These are phyloP conservation scores for Euphrasia arctica DNA, from an alignment of 305 asterid genomes.

Conservation along the genomic window DNA sequence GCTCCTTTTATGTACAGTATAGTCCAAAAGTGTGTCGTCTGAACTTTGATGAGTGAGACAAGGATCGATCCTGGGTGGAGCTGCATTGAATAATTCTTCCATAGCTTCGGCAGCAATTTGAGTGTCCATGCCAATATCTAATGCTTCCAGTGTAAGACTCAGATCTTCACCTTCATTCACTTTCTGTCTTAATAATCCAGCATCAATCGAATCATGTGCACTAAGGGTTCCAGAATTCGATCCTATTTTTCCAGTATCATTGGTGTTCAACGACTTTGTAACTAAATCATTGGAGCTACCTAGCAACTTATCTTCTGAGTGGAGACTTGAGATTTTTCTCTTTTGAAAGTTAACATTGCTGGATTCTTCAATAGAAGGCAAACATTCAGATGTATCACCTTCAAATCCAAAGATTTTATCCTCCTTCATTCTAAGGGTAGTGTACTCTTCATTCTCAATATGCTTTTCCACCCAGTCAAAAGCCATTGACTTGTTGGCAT, in stretches of 20 bases:
- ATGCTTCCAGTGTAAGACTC: constrained; percentile 31
- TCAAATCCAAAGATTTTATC: constrained; percentile 24
- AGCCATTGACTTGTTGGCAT: constrained; percentile 33
- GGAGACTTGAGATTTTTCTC: constrained; percentile 25
- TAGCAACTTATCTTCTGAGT: constrained; percentile 29
- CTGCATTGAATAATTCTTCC: constrained; percentile 56
- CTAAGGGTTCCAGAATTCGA: constrained; percentile 23
- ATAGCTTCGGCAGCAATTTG: constrained; percentile 95
- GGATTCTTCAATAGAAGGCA: constrained; percentile 29
- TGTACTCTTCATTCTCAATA: constrained; percentile 29
- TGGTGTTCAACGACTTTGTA: constrained; percentile 22
- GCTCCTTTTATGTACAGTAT: constrained; percentile 21
- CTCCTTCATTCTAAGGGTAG: constrained; percentile 29
- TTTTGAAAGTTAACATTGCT: constrained; percentile 26
- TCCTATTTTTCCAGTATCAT: constrained; percentile 25
- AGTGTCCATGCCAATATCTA: constrained; percentile 68
- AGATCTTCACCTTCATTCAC: constrained; percentile 32
- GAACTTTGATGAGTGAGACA: constrained; percentile 34
- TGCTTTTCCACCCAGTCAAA: constrained; percentile 64
- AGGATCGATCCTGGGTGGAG: constrained; percentile 36
- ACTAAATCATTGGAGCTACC: constrained; percentile 26
- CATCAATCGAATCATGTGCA: constrained; percentile 32
- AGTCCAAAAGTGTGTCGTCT: constrained; percentile 21
- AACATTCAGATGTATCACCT: constrained; percentile 25
- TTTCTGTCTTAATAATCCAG: constrained; percentile 26